Evolutionary conservation across 192 early-diverging fungal genomes (phyloP).

Genomic region (Allomyces macrogynus): DNA sequence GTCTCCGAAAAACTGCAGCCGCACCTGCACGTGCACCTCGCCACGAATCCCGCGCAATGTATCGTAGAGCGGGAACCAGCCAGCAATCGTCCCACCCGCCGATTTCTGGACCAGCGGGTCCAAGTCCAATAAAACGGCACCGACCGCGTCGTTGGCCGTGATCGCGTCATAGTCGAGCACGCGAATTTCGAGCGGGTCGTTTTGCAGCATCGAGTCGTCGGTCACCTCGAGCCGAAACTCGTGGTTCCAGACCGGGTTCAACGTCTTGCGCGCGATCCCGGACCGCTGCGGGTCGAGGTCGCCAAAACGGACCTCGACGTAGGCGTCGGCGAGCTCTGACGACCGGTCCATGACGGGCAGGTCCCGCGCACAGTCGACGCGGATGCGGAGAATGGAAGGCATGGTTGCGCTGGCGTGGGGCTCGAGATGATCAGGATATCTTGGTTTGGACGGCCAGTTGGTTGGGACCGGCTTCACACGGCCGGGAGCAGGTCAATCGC

Average conservation of each 20-base stretch:
- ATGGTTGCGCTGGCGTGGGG: too few species aligned
- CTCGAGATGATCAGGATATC: too few species aligned
- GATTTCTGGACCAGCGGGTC: conserved; percentile 53
- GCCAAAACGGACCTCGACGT: conserved; percentile 55
- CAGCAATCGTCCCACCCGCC: conserved; percentile 35
- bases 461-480: too few species aligned
- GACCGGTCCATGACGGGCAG: conserved; percentile 68
- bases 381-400: conserved; percentile 64
- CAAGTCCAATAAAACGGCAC: conserved; percentile 53
- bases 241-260: conserved; percentile 68
- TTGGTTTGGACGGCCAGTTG: too few species aligned
- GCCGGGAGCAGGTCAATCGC: too few species aligned
- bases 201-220: conserved; percentile 57
- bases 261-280: conserved; percentile 40
- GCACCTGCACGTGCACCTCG: conserved; percentile 47
- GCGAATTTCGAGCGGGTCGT: conserved; percentile 58
- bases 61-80: conserved; percentile 69
- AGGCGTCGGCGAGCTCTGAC: conserved; percentile 64
- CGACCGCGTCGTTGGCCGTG: conserved; percentile 51
- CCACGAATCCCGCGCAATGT: conserved; percentile 50
- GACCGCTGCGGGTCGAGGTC: conserved; percentile 46
- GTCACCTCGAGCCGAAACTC: conserved; percentile 58
- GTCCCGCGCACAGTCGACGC: conserved; percentile 43
- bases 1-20: conserved; percentile 62
- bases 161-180: conserved; percentile 60